Conservation (phyloP, 108 stramenopile species). For the Stephanodiscus minutulus region DNA sequence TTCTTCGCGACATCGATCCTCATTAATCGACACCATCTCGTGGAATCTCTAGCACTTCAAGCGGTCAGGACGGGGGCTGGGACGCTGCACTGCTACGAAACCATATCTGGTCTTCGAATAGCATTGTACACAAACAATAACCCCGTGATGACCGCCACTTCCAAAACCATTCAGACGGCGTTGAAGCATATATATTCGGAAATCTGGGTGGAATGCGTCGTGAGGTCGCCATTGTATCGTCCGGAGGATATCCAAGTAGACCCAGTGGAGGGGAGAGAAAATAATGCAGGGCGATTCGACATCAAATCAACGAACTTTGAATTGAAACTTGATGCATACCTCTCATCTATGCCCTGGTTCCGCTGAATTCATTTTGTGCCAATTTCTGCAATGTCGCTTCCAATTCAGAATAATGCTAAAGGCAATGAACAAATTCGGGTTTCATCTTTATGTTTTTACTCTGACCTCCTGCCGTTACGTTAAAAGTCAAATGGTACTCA, state of each 20-base stretch:
- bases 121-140: conserved; percentile 79
- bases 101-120: conserved; percentile 78
- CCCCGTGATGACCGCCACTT: conserved; percentile 40
- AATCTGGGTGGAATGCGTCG: conserved; percentile 83
- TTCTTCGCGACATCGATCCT: neutral
- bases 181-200: conserved; percentile 86
- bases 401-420: neutral
- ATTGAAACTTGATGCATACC: conserved; percentile 67
- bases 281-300: conserved; percentile 43
- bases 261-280: conserved; percentile 17
- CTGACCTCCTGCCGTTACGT: no score
- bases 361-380: conserved; percentile 39
- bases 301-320: conserved; percentile 84
- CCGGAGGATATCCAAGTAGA: conserved; percentile 55
- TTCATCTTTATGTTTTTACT: neutral
- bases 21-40: conserved; percentile 1
- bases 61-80: conserved; percentile 80
- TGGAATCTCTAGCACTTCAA: conserved; percentile 53
- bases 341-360: conserved; percentile 84
- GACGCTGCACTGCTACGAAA: conserved; percentile 84
- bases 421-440: neutral
- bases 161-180: conserved; percentile 60
- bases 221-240: conserved; percentile 81
- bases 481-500: neutral
- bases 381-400: neutral